Percentiles rank a stretch among this genome's conserved stretches.
phyloP scores from a whole-genome alignment of 257 asterid genomes.

The Eustoma russellianum region DNA sequence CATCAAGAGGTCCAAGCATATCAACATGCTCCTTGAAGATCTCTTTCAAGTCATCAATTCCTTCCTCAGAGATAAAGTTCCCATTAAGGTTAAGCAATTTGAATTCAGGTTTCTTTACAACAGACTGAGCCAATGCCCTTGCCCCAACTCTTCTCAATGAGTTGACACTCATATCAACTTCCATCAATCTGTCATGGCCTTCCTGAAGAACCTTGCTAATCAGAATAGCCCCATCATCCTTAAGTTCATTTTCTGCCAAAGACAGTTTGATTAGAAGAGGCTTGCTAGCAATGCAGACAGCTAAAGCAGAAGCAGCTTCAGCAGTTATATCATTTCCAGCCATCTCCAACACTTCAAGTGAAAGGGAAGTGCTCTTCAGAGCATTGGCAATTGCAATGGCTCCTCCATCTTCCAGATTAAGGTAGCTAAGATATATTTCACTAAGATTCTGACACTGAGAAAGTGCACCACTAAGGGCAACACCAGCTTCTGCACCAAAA shows the following conservation, averaged over 20 bases:
- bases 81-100: constrained; percentile 55
- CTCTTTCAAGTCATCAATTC: constrained; percentile 63
- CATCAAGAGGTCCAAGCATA: constrained; percentile 76
- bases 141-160: constrained; percentile 54
- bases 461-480: constrained; percentile 61
- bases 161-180: constrained; percentile 71
- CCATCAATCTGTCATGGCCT: constrained; percentile 53
- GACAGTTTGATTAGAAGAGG: constrained; percentile 57
- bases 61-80: constrained; percentile 84
- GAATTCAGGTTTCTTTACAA: constrained; percentile 52
- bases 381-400: constrained; percentile 61
- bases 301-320: constrained; percentile 53
- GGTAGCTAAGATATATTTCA: constrained; percentile 74
- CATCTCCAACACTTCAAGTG: constrained; percentile 66
- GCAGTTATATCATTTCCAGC: constrained; percentile 92
- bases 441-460: constrained; percentile 34
- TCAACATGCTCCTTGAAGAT: constrained; percentile 54
- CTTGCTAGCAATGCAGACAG: constrained; percentile 49
- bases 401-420: constrained; percentile 84
- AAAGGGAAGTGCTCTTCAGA: constrained; percentile 56
- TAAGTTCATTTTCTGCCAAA: constrained; percentile 73
- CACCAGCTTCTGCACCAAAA: constrained; percentile 80
- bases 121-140: constrained; percentile 52
- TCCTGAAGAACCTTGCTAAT: constrained; percentile 52
- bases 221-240: constrained; percentile 77